Percentiles rank a stretch among this genome's conserved stretches.
Conservation (phyloP, 306 rosid species). For the Luffa acutangula region DNA sequence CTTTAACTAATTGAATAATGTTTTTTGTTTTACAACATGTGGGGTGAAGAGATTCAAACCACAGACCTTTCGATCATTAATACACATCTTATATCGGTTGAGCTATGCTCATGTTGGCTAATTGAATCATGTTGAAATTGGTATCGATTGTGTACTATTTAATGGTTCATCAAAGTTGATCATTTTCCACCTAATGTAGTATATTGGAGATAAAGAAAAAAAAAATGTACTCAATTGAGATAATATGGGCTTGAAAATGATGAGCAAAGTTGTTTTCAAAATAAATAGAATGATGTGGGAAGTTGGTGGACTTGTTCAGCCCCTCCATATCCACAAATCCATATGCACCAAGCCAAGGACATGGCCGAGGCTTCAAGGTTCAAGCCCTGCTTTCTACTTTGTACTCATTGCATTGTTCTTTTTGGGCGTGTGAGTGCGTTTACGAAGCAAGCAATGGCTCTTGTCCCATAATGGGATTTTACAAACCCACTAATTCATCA, state of each 20-base stretch:
- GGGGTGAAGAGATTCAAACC: too few species aligned
- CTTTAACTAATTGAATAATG: too few species aligned
- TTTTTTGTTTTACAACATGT: too few species aligned
- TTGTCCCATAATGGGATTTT: background rate
- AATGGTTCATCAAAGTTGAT: too few species aligned
- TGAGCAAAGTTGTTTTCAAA: background rate
- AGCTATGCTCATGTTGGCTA: too few species aligned
- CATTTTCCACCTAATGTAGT: background rate
- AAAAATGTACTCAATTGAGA: background rate
- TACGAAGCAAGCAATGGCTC: background rate
- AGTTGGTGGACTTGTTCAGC: background rate
- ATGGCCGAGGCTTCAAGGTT: background rate
- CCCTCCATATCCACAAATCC: background rate
- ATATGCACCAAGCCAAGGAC: background rate
- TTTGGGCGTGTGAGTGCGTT: background rate
- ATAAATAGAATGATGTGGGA: background rate
- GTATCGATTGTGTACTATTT: too few species aligned
- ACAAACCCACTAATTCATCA: background rate
- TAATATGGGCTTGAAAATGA: background rate
- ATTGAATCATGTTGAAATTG: background rate
- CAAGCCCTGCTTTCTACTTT: background rate
- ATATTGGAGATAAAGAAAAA: background rate
- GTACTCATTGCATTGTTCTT: background rate
- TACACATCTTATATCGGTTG: too few species aligned
- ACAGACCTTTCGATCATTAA: too few species aligned